These are phyloP conservation scores for Eutrema japonicum DNA, from an alignment of 345 rosid species.

Conservation along the genomic window DNA sequence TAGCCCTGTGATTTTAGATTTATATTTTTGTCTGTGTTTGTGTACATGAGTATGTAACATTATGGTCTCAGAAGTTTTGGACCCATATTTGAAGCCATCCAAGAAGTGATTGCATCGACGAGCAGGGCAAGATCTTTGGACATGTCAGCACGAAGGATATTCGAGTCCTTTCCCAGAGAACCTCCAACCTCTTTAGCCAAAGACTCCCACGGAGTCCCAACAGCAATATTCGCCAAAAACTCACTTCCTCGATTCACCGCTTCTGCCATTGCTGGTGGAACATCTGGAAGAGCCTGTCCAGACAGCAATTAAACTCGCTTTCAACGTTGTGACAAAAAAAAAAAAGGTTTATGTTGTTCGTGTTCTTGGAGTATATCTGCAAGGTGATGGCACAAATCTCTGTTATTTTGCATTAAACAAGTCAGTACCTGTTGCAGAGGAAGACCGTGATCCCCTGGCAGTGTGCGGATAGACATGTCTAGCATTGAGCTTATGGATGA, in stretches of 20 bases:
- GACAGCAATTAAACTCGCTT: conserved; percentile 24
- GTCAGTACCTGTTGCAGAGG: conserved; percentile 86
- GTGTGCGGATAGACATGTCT: conserved; percentile 86
- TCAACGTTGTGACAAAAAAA: neutral
- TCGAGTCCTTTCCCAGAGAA: conserved; percentile 69
- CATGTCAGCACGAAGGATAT: conserved; percentile 62
- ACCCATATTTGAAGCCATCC: conserved; percentile 81
- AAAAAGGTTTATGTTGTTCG: neutral
- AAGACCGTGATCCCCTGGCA: conserved; percentile 96
- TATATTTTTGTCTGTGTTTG: neutral
- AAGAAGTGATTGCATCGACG: conserved; percentile 73
- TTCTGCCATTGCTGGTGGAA: conserved; percentile 97
- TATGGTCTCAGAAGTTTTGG: conserved; percentile 60
- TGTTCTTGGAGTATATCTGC: neutral
- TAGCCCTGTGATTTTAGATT: neutral
- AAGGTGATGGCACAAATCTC: neutral
- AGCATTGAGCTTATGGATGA: conserved; percentile 91
- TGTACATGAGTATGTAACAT: conserved; percentile 26
- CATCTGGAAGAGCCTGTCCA: conserved; percentile 83
- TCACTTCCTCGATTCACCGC: conserved; percentile 92
- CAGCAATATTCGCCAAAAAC: conserved; percentile 71
- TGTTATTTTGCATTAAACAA: neutral
- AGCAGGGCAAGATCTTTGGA: conserved; percentile 73
- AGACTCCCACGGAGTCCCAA: conserved; percentile 93
- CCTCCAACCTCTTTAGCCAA: conserved; percentile 91